Base-by-base conservation (phyloP, 1,284 basidiomycete genomes). In the Neotropicomus parvogracilis region DNA sequence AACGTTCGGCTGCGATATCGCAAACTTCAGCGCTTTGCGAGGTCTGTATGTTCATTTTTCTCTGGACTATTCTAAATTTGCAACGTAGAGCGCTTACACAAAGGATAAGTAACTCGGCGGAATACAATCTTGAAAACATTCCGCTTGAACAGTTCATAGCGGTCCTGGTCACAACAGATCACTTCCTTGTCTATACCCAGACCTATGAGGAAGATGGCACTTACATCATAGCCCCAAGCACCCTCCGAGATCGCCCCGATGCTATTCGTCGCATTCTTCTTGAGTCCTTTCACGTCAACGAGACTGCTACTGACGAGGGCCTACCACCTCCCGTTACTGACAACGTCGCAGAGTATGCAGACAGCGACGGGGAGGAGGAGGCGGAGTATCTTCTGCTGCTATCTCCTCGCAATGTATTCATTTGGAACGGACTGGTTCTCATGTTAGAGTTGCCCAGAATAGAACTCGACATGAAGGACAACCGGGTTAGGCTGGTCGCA, bases 161-260 rank as follows among this genome's bases (percentile, higher is more conserved):
- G 17, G 78, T 79, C 11, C 76, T 99, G 14, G 84, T 92, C 32
- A 81, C 88, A 37, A 85, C 93, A 5, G 92, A 91, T 58, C 95
- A 99, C 66, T 91, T 97, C 69, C 81, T 99, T 49, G 91, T 99
- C 32, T 97, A 97, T 68, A 97, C 95, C 1, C 82, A 89, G 54
- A 78, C 78, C 2, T 88, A 90, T 63, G 95, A 97, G 66, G 85
- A 90, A 59, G 86, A 95, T 21, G 94, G 94, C 11, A 85, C 88
- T n/a, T 99, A 99, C 66, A 83, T 99, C 54, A 76, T 99, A 47
- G 97, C 92, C 10, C 87, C 93, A 29, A 81, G 77, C 3, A 80
- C 81, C n/a, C 77, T 99, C 21, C 85, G 83, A 59, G 85, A 94
- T 45, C 82, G 85, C n/a, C 86, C 91, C 0, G 85, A 89, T 13